A percentile compares a stretch with the other conserved stretches of the same genome.
Evolutionary conservation across 345 rosid genomes (phyloP).

Genomic region (Clarkia xantiana): DNA sequence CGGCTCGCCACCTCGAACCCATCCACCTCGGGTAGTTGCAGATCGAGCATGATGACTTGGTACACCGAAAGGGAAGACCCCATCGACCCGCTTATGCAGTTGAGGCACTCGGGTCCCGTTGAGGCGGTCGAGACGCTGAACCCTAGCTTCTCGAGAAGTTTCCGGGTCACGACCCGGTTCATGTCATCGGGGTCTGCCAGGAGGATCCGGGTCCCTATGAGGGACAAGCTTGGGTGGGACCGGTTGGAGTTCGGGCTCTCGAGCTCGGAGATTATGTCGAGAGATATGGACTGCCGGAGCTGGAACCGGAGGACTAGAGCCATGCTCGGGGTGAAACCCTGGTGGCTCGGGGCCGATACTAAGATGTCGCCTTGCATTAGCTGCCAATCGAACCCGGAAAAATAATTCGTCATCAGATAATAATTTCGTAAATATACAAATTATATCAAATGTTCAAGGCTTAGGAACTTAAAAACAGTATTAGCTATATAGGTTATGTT

Average conservation of each 20-base stretch:
- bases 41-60: constrained; percentile 43
- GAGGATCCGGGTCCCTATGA: constrained; percentile 53
- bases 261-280: constrained; percentile 10
- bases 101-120: constrained; percentile 45
- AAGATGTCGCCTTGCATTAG: constrained; percentile 82
- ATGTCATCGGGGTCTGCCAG: constrained; percentile 58
- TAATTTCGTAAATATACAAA: constrained; percentile 1
- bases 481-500: too few relatives aligned
- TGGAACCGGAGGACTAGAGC: constrained; percentile 59
- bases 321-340: constrained; percentile 26
- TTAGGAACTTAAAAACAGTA: too few relatives aligned
- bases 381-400: constrained; percentile 17
- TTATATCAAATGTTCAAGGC: too few relatives aligned
- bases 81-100: constrained; percentile 24
- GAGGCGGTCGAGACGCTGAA: constrained; percentile 48
- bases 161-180: constrained; percentile 63
- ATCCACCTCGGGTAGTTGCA: constrained; percentile 65
- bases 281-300: constrained; percentile 26
- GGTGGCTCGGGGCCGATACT: constrained; percentile 19
- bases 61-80: constrained; percentile 37
- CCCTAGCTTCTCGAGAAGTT: constrained; percentile 73
- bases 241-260: constrained; percentile 22
- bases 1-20: constrained; percentile 74
- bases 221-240: constrained; percentile 32
- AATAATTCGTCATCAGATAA: neutral